Percentiles rank a stretch among this genome's conserved stretches.
Conservation (phyloP, 2,329 filamentous ascomycete species). For the Periglandula ipomoeae region DNA sequence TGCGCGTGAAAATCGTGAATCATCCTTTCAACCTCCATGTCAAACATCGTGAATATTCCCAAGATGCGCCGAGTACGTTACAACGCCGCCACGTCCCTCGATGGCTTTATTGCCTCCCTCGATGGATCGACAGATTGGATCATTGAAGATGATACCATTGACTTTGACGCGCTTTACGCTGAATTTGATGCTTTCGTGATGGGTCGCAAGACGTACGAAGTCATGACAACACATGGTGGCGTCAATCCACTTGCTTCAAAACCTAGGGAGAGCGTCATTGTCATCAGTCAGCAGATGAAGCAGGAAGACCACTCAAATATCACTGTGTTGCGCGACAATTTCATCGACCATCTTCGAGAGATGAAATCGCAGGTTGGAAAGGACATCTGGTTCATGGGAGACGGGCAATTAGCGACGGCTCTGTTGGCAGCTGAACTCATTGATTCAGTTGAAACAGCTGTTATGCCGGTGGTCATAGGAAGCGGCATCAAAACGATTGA, state of each 20-base stretch:
- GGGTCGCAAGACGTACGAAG: slow-evolving; percentile 27
- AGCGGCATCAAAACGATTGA: slow-evolving; percentile 17
- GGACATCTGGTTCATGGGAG: slow-evolving; percentile 29
- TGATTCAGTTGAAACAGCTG: slow-evolving; percentile 20
- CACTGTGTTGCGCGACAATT: slow-evolving; percentile 13
- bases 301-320: slow-evolving; percentile 14
- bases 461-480: slow-evolving; percentile 17
- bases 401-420: slow-evolving; percentile 19
- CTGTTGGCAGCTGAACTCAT: slow-evolving; percentile 19
- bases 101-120: slow-evolving; percentile 24
- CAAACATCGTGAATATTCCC: neutral
- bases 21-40: neutral
- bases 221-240: slow-evolving; percentile 13
- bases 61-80: slow-evolving; percentile 20
- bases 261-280: slow-evolving; percentile 17
- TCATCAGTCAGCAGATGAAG: slow-evolving; percentile 17
- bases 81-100: slow-evolving; percentile 24
- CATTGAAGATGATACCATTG: slow-evolving; percentile 20
- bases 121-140: slow-evolving; percentile 23
- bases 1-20: no score
- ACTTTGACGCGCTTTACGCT: slow-evolving; percentile 22
- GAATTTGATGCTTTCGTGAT: slow-evolving; percentile 25
- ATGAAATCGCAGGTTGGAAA: slow-evolving; percentile 15
- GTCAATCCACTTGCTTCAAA: slow-evolving; percentile 14
- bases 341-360: slow-evolving; percentile 12